Conservation (phyloP, 2,329 filamentous ascomycete genomes). For the Microthyrium microscopicum region DNA sequence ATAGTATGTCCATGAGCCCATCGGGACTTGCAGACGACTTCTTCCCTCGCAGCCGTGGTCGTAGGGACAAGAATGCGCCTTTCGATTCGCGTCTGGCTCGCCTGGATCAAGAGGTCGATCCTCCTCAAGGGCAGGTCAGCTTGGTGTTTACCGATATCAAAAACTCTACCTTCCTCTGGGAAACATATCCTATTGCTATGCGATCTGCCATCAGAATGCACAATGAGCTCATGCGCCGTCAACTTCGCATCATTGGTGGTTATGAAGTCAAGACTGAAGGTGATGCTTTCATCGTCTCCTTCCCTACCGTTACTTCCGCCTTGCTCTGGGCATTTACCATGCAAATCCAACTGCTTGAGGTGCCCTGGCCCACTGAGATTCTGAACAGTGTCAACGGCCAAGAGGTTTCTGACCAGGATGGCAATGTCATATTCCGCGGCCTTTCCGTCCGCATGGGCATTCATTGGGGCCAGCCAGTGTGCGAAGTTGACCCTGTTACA, state of each 20-base stretch:
- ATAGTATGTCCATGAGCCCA: slow-evolving; percentile 73
- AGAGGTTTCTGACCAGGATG: slow-evolving; percentile 66
- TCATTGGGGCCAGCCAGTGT: slow-evolving; percentile 87
- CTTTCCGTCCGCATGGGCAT: slow-evolving; percentile 95
- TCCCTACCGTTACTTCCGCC: slow-evolving; percentile 87
- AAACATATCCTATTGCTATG: slow-evolving; percentile 90
- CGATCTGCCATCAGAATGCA: slow-evolving; percentile 91
- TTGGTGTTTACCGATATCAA: slow-evolving; percentile 99
- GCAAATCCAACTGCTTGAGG: slow-evolving; percentile 71
- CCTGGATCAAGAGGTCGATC: slow-evolving; percentile 77
- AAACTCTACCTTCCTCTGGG: slow-evolving; percentile 91
- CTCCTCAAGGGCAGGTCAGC: slow-evolving; percentile 76
- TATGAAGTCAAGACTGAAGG: slow-evolving; percentile 99
- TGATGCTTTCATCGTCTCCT: slow-evolving; percentile 98
- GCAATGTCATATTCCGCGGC: slow-evolving; percentile 80
- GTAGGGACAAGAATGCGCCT: slow-evolving; percentile 39
- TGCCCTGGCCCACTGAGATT: slow-evolving; percentile 87
- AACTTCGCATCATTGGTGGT: slow-evolving; percentile 81
- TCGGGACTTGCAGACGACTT: slow-evolving; percentile 58
- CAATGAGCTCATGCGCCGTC: slow-evolving; percentile 90
- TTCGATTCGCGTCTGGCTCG: slow-evolving; percentile 76
- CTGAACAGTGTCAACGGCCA: slow-evolving; percentile 73
- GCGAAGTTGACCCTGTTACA: slow-evolving; percentile 89
- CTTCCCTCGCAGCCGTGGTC: slow-evolving; percentile 40
- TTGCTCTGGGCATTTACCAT: slow-evolving; percentile 94